Base-by-base conservation (phyloP, 2,329 filamentous ascomycete species). In the Domatiomyces catenatus region DNA sequence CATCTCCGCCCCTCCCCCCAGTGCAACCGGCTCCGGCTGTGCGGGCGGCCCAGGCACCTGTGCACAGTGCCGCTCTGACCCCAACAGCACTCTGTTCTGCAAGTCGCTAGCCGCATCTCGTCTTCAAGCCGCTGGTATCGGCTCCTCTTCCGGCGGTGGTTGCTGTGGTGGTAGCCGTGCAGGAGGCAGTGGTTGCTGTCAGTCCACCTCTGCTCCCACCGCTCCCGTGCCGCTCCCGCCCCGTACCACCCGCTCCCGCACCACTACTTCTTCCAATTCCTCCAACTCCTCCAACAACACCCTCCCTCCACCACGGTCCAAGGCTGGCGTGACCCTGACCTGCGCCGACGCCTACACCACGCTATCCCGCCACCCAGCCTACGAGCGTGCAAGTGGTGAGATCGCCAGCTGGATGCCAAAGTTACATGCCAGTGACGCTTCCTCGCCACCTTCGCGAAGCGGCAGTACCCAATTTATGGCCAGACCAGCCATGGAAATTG, bases 321-420 rank as follows among this genome's bases (percentile, higher is more conserved):
- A 64, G 39, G 63, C 66, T 32, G 64, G 68, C 17, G 65, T 84
- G 22, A 83, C 80, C 18, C 67, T 88, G 19, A 83, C 80, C 49
- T 87, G 83, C 58, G 83, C 84, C 1, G 84, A 88, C 58, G 79
- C 84, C 4, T 89, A 86, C 66, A 86, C 85, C 62, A 87, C 84
- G 1, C 72, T 89, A 6, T 80, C 83, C 3, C 84, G 82, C 50
- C 84, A 89, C 62, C 80, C 81, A 19, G 82, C 84, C 60, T 89
- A 87, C 63, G 79, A 81, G 52, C 76, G 78, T 59, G 84, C 84
- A 5, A 81, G 76, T 22, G 80, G 85, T 57, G 83, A 89, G 52
- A 77, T 88, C 51, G 75, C 75, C n/a, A 78, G 77, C 1, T 89
- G 84, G 84, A 69, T 89, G 49, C 83, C 83, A 1, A 82, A 82